Conservation (phyloP, 2,329 filamentous ascomycete genomes). For the Sclerotinia spermophila region DNA sequence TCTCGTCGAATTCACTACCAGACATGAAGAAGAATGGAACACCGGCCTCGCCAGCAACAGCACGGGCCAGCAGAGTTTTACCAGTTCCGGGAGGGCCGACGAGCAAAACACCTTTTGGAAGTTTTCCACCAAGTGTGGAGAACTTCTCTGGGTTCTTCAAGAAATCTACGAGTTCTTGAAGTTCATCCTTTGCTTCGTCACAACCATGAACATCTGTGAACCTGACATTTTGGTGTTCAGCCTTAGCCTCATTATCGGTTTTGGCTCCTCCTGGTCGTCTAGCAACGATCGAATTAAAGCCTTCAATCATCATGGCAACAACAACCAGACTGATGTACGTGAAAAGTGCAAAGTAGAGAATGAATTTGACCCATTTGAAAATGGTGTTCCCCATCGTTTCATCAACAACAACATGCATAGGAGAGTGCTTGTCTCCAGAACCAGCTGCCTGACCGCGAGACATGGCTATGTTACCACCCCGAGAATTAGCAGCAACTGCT, state of each 20-base stretch:
- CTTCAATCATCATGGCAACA: conserved; percentile 79
- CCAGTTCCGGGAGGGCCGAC: conserved; percentile 95
- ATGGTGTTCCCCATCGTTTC: conserved; percentile 75
- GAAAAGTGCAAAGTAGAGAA: conserved; percentile 72
- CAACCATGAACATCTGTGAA: conserved; percentile 96
- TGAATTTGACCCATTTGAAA: conserved; percentile 89
- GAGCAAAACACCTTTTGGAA: conserved; percentile 93
- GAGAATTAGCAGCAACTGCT: conserved; percentile 69
- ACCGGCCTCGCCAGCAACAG: conserved; percentile 92
- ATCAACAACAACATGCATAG: conserved; percentile 94
- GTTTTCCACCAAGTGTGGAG: conserved; percentile 88
- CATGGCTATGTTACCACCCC: conserved; percentile 60
- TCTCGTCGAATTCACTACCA: conserved; percentile 95
- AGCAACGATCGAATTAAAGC: conserved; percentile 69
- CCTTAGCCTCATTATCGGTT: conserved; percentile 76
- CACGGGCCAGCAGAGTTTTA: conserved; percentile 92
- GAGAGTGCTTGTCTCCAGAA: conserved; percentile 72
- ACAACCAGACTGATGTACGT: conserved; percentile 76
- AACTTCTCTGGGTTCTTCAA: conserved; percentile 91
- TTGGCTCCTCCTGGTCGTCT: conserved; percentile 42
- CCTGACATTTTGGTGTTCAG: conserved; percentile 85
- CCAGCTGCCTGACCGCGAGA: conserved; percentile 47
- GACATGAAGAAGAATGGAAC: conserved; percentile 99
- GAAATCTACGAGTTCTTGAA: conserved; percentile 96
- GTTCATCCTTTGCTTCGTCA: conserved; percentile 96